Evolutionary conservation across 208 protist genomes (phyloP), one percentile per base, ranked within the genome.

Genomic region (Leishmania amazonensis): DNA sequence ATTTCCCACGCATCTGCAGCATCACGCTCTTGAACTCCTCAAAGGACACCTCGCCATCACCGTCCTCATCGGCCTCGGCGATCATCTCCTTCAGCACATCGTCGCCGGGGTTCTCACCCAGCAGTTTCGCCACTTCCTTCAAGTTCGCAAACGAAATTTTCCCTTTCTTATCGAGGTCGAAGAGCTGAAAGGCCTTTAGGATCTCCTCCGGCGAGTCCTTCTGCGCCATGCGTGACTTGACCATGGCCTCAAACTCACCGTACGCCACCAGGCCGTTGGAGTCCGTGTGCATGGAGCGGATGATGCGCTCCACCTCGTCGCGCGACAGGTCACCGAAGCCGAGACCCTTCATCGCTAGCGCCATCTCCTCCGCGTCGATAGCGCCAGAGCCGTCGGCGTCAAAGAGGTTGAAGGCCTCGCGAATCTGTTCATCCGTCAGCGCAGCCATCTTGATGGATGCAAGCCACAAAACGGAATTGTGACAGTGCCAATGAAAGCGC

Each of bases 51-150:
- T 98, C 96, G 53, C 98, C 98, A 88, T 99, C 98, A 60, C 98
- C 95, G 86, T 99, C 98, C 68, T 97, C 84, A 83, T 99, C 98
- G 1, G 98, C 98, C 83, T 99, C 98, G 13, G 97, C 92, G 75
- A 99, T 99, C 98, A 99, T 99, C 88, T 99, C 98, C 85, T 98
- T 91, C 49, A 99, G 87, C 53, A 99, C 99, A 13, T 99, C 99
- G 74, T 99, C 99, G 19, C 97, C 92, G 6, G 99, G 92, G 87
- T 98, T 97, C 82, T 99, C 99, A 13, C 98, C 97, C 3, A 99
- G 88, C 76, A 99, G 88, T 80, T 98, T 97, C 51, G 98, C 97
- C 19, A 99, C 98, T 85, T 97, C 86, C 86, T 99, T 99, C 49
- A 99, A 88, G 87, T 99, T 99, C 28, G 97, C 94, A 78, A 99